Percentiles rank a stretch among this genome's conserved stretches.
Evolutionary conservation across 2,329 filamentous ascomycete genomes (phyloP).

Genomic region (Aspergillus floridensis): DNA sequence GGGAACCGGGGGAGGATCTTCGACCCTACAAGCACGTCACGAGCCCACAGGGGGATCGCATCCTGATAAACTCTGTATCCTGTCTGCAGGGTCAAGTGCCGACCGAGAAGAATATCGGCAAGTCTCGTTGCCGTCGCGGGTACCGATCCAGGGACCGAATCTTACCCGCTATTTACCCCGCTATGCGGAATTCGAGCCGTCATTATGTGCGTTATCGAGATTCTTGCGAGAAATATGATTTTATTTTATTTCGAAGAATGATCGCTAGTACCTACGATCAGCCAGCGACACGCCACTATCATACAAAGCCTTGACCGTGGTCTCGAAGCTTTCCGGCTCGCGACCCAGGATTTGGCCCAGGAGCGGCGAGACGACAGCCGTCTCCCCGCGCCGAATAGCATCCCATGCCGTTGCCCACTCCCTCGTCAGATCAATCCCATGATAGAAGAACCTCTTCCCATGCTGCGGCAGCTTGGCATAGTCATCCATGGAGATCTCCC

Average conservation of each 20-base stretch:
- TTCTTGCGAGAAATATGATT: too few relatives aligned
- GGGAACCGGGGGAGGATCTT: neutral
- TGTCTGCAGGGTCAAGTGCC: neutral
- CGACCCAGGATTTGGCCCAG: conserved; percentile 44
- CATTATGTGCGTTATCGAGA: neutral
- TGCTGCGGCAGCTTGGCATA: conserved; percentile 42
- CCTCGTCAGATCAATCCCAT: conserved; percentile 36
- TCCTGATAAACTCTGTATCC: conserved; percentile 5
- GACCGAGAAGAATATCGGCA: neutral
- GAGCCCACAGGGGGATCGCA: neutral
- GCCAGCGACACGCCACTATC: neutral
- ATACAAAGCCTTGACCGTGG: conserved; percentile 22
- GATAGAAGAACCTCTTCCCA: conserved; percentile 36
- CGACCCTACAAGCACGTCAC: neutral
- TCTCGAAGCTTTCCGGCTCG: conserved; percentile 45
- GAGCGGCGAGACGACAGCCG: conserved; percentile 41
- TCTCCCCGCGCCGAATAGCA: conserved; percentile 45
- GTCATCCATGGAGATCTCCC: conserved; percentile 42
- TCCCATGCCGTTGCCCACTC: conserved; percentile 53
- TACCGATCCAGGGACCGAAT: neutral
- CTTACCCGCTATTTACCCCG: neutral
- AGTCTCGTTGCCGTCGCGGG: neutral
- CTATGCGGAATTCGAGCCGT: neutral
- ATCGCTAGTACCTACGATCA: neutral
- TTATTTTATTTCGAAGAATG: neutral